Evolutionary conservation across 306 rosid species (phyloP).

Genomic region (Fagus sylvatica): DNA sequence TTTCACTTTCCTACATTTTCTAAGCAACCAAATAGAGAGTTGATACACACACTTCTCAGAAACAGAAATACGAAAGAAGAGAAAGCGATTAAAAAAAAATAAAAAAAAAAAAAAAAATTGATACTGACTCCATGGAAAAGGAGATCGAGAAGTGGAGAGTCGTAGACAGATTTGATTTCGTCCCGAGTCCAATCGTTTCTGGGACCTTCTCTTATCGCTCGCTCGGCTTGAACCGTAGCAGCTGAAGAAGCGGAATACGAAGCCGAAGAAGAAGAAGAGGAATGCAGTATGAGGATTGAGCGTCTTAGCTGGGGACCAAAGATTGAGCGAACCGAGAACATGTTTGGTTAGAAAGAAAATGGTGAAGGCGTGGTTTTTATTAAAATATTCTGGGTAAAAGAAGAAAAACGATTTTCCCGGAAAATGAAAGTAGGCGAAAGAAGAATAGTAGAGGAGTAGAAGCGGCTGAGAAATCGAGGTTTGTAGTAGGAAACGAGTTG

Average conservation of each 20-base stretch:
- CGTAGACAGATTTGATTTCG: slow-evolving; percentile 65
- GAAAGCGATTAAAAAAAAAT: slow-evolving; percentile 4
- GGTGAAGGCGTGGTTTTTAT: background rate
- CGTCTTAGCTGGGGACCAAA: slow-evolving; percentile 30
- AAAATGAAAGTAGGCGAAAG: background rate
- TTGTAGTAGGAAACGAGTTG: no score
- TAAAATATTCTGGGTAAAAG: background rate
- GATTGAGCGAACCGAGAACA: slow-evolving; percentile 44
- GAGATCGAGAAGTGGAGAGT: slow-evolving; percentile 92
- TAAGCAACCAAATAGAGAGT: background rate
- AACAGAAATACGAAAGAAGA: no score
- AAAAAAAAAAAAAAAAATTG: background rate
- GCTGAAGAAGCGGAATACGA: slow-evolving; percentile 46
- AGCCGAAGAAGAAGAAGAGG: slow-evolving; percentile 31
- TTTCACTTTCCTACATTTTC: background rate
- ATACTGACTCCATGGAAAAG: slow-evolving; percentile 89
- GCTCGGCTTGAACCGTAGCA: slow-evolving; percentile 73
- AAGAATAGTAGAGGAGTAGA: background rate
- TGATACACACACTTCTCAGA: background rate
- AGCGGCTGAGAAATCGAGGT: background rate
- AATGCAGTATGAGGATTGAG: slow-evolving; percentile 32
- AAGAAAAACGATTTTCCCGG: background rate
- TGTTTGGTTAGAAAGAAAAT: slow-evolving; percentile 11
- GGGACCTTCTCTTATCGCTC: slow-evolving; percentile 63
- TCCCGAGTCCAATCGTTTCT: slow-evolving; percentile 74